phyloP scores from a whole-genome alignment of 1,284 basidiomycete genomes.

The Ustilago vetiveriae region DNA sequence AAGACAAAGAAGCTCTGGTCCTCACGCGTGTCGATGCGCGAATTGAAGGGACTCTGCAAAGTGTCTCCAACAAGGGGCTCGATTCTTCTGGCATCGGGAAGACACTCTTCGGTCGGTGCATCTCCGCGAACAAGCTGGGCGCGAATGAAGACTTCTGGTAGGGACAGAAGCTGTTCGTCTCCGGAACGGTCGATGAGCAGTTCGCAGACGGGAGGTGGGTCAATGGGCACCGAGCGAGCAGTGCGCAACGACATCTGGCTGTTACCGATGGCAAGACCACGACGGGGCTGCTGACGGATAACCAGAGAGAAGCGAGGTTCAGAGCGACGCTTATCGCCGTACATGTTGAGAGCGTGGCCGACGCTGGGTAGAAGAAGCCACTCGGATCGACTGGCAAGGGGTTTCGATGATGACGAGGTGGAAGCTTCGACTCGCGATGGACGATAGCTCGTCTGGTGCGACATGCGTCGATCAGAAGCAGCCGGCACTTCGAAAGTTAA shows the following conservation, averaged over 20 bases:
- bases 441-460: slow-evolving; percentile 14
- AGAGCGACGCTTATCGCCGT: slow-evolving; percentile 16
- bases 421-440: neutral
- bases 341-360: slow-evolving; percentile 22
- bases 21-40: slow-evolving; percentile 41
- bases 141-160: slow-evolving; percentile 43
- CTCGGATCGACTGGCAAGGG: slow-evolving; percentile 19
- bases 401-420: neutral
- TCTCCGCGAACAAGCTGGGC: slow-evolving; percentile 34
- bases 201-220: slow-evolving; percentile 49
- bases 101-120: slow-evolving; percentile 26
- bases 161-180: slow-evolving; percentile 44
- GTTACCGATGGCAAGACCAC: slow-evolving; percentile 43
- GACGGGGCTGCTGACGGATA: slow-evolving; percentile 47
- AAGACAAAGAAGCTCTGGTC: slow-evolving; percentile 57
- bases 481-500: neutral
- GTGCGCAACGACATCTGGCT: slow-evolving; percentile 48
- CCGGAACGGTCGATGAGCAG: slow-evolving; percentile 41
- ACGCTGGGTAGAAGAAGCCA: slow-evolving; percentile 41
- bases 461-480: neutral
- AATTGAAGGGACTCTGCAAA: slow-evolving; percentile 37
- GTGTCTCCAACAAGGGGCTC: slow-evolving; percentile 43
- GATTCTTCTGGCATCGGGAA: slow-evolving; percentile 25
- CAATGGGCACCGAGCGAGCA: slow-evolving; percentile 42
- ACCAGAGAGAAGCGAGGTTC: slow-evolving; percentile 44